Evolutionary conservation across 2,329 filamentous ascomycete species (phyloP).

Genomic region (Colletotrichum higginsianum): DNA sequence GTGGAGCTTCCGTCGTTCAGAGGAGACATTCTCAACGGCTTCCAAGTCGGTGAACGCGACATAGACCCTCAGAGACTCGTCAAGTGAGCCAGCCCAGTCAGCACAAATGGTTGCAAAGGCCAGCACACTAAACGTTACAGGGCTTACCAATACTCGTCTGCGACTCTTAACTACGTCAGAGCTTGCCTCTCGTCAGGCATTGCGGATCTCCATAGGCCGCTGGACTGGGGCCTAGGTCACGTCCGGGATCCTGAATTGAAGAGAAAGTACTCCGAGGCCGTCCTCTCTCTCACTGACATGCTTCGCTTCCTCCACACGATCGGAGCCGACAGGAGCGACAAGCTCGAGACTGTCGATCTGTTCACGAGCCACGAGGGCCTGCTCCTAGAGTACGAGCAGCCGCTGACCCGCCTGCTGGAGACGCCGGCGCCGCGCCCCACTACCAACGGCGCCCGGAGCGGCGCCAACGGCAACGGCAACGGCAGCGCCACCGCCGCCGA

Average conservation of each 20-base stretch:
- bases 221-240: constrained; percentile 96
- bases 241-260: constrained; percentile 88
- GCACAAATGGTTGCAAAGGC: not conserved
- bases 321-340: constrained; percentile 86
- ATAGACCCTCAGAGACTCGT: constrained; percentile 90
- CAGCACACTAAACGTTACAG: constrained; percentile 54
- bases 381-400: constrained; percentile 93
- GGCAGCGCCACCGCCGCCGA: constrained; percentile 61
- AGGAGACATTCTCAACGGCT: constrained; percentile 96
- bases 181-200: constrained; percentile 88
- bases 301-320: constrained; percentile 95
- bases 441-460: constrained; percentile 46
- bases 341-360: constrained; percentile 92
- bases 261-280: constrained; percentile 87
- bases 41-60: constrained; percentile 78
- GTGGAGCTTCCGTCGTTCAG: constrained; percentile 90
- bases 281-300: constrained; percentile 89
- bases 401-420: constrained; percentile 82
- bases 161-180: constrained; percentile 93
- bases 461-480: constrained; percentile 53
- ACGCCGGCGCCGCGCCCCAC: constrained; percentile 64
- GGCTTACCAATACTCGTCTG: constrained; percentile 96
- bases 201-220: constrained; percentile 91
- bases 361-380: constrained; percentile 97
- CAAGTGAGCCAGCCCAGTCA: constrained; percentile 59